A percentile compares a stretch with the other conserved stretches of the same genome.
Evolutionary conservation across 1,284 basidiomycete genomes (phyloP).

Genomic region (Austroboletus novae-zelandiae): DNA sequence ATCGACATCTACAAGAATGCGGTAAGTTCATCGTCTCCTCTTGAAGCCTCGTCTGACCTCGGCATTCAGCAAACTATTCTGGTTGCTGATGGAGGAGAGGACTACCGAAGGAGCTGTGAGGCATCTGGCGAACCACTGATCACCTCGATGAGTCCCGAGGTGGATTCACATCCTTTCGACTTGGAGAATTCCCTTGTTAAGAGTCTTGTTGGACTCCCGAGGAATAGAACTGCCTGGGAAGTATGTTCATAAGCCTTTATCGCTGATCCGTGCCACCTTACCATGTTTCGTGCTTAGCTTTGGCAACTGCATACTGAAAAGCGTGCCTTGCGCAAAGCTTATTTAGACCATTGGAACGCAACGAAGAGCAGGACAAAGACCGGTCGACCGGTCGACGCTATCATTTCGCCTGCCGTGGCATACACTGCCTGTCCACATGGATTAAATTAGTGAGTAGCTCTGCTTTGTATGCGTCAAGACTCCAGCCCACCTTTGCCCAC

Average conservation of each 20-base stretch:
- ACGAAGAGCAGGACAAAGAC: slow-evolving; percentile 51
- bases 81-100: slow-evolving; percentile 38
- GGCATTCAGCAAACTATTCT: slow-evolving; percentile 15
- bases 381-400: slow-evolving; percentile 62
- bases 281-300: slow-evolving; percentile 29
- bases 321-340: slow-evolving; percentile 46
- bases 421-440: slow-evolving; percentile 59
- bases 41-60: neutral
- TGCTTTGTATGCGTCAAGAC: neutral
- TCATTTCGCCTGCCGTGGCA: slow-evolving; percentile 57
- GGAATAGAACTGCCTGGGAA: slow-evolving; percentile 23
- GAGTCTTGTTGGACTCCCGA: slow-evolving; percentile 22
- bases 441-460: slow-evolving; percentile 40
- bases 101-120: slow-evolving; percentile 41
- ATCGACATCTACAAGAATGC: slow-evolving; percentile 36
- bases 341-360: slow-evolving; percentile 59
- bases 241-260: slow-evolving; percentile 7
- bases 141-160: slow-evolving; percentile 44
- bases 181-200: slow-evolving; percentile 23
- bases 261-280: slow-evolving; percentile 16
- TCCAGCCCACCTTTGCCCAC: slow-evolving; percentile 25
- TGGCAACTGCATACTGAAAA: slow-evolving; percentile 58
- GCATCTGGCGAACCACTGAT: slow-evolving; percentile 52
- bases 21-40: slow-evolving; percentile 22
- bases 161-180: slow-evolving; percentile 27